Percentiles rank a stretch among this genome's conserved stretches.
Conservation (phyloP, 1,284 basidiomycete species). For the Sporisorium exsertum region DNA sequence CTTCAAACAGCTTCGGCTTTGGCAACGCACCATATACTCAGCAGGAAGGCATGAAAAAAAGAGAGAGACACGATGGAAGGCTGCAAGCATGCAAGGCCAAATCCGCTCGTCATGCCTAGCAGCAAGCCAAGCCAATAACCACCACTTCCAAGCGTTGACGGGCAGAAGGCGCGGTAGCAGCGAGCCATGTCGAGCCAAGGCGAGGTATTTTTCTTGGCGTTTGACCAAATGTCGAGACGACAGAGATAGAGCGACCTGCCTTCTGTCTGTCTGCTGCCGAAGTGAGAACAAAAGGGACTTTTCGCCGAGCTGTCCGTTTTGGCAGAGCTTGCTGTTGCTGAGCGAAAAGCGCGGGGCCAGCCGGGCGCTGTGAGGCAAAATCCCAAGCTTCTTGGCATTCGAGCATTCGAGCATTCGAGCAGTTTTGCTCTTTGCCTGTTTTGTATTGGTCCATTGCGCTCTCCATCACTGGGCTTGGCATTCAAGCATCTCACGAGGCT, state of each 20-base stretch:
- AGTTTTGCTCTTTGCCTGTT: background rate
- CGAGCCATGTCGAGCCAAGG: conserved; percentile 1
- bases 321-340: background rate
- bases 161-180: background rate
- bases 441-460: background rate
- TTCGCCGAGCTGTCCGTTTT: conserved; percentile 16
- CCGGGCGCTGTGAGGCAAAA: background rate
- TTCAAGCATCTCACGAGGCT: background rate
- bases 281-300: no score
- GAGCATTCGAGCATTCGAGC: no score
- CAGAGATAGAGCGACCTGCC: background rate
- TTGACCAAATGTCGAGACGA: conserved; percentile 1
- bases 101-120: conserved; percentile 1
- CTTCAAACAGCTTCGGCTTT: background rate
- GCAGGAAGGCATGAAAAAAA: conserved; percentile 1
- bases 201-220: conserved; percentile 9
- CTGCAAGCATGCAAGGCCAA: background rate
- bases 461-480: conserved; percentile 6
- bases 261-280: conserved; percentile 1
- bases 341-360: background rate
- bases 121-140: conserved; percentile 2
- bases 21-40: background rate
- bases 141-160: background rate
- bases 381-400: conserved; percentile 23
- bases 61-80: background rate